A percentile compares a stretch with the other conserved stretches of the same genome.
These are phyloP conservation scores for Hemileccinum impolitum DNA, from an alignment of 768 basidiomycete genomes.

Conservation along the genomic window DNA sequence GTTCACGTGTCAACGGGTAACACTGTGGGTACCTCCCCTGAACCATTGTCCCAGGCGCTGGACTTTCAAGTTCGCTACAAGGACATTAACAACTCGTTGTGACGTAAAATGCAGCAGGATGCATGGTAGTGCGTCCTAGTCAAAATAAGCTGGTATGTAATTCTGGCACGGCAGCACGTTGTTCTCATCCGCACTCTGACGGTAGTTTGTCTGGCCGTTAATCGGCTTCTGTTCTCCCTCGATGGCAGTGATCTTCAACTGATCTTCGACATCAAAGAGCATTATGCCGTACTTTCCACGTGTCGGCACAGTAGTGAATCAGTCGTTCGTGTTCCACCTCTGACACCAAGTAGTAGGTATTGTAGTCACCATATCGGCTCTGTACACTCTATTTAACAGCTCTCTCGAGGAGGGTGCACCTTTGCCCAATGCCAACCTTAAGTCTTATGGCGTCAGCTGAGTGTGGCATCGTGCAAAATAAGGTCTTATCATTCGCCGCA, in stretches of 20 bases:
- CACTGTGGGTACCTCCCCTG: constrained; percentile 4
- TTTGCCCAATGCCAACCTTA: not conserved
- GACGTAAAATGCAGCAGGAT: no score
- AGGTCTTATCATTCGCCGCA: constrained; percentile 3
- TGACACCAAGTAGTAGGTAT: not conserved
- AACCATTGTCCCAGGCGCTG: constrained; percentile 1
- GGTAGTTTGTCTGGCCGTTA: constrained; percentile 11
- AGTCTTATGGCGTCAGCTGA: constrained; percentile 2
- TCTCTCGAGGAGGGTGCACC: not conserved
- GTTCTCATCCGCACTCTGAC: constrained; percentile 3
- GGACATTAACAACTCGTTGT: no score
- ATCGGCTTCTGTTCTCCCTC: constrained; percentile 26
- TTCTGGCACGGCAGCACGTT: constrained; percentile 1
- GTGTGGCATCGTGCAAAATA: constrained; percentile 6
- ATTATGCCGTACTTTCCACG: constrained; percentile 16
- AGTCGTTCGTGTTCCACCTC: not conserved
- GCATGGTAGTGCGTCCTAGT: not conserved
- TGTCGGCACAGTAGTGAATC: constrained; percentile 6
- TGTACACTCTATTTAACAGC: not conserved
- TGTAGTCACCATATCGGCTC: no score
- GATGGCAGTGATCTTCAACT: constrained; percentile 28
- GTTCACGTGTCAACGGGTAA: constrained; percentile 4
- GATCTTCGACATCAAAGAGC: constrained; percentile 19
- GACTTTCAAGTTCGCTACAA: constrained; percentile 22
- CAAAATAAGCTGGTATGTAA: not conserved